Evolutionary conservation across 2,329 filamentous ascomycete species (phyloP).

Genomic region (Microdochium nivale): DNA sequence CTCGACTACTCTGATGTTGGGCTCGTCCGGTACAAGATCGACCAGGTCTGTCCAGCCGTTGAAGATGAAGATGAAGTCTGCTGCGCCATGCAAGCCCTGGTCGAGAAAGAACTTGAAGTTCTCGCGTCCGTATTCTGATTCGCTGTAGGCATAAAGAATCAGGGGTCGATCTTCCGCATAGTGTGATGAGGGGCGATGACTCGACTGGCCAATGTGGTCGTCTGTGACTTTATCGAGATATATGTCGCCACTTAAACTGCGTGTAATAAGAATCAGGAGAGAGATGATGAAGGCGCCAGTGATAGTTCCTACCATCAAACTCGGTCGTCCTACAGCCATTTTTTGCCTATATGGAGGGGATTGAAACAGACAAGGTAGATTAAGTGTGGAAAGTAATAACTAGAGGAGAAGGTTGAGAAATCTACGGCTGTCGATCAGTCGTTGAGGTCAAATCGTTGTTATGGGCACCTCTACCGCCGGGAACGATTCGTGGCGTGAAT

Average conservation of each 20-base stretch:
- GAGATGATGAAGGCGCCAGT: not conserved
- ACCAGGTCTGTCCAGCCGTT: constrained; percentile 21
- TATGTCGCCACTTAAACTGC: not conserved
- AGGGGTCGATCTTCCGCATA: constrained; percentile 11
- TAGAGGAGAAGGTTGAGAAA: no score
- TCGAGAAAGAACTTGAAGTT: constrained; percentile 26
- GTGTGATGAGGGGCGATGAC: not conserved
- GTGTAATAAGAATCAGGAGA: not conserved
- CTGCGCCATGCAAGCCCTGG: constrained; percentile 24
- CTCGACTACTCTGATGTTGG: constrained; percentile 22
- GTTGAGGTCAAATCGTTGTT: no score
- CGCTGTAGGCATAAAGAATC: constrained; percentile 25
- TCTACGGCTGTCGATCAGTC: no score
- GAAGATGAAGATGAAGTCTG: constrained; percentile 30
- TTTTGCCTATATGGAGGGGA: not conserved
- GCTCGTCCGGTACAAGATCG: constrained; percentile 14
- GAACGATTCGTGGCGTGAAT: no score
- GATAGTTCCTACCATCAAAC: not conserved
- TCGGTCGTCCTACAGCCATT: not conserved
- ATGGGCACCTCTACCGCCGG: no score
- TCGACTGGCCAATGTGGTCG: not conserved
- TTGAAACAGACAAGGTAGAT: not conserved
- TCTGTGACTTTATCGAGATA: not conserved
- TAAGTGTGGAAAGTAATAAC: not conserved
- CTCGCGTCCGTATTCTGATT: constrained; percentile 19